A percentile compares a stretch with the other conserved stretches of the same genome.
Evolutionary conservation across 331 rosid species (phyloP).

Genomic region (Malus hybrid): DNA sequence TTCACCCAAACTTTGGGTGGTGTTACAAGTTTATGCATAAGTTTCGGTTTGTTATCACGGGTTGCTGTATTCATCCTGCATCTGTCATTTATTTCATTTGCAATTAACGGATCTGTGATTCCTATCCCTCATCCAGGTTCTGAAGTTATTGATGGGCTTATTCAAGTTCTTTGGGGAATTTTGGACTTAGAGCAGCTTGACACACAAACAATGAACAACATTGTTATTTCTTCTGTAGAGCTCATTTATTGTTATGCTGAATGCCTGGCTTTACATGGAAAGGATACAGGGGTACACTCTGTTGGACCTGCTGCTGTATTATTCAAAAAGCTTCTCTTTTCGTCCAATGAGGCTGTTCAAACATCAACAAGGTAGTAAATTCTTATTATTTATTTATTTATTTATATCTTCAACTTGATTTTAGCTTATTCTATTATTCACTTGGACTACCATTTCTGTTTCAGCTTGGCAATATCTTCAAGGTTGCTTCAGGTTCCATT

Average conservation of each 20-base stretch:
- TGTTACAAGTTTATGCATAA: background rate
- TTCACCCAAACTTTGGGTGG: background rate
- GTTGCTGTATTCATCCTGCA: background rate
- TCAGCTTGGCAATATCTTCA: conserved; percentile 96
- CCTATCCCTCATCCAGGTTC: conserved; percentile 55
- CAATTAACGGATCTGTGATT: conserved; percentile 17
- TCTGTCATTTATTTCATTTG: background rate
- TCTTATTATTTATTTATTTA: no score
- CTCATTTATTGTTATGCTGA: conserved; percentile 98
- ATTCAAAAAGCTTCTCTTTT: conserved; percentile 83
- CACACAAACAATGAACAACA: conserved; percentile 89
- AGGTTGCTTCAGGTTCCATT: conserved; percentile 99
- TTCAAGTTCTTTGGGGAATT: conserved; percentile 97
- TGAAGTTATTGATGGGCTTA: conserved; percentile 86
- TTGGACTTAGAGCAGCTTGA: conserved; percentile 96
- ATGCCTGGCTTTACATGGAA: conserved; percentile 88
- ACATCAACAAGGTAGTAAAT: conserved; percentile 78
- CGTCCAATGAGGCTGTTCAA: conserved; percentile 88
- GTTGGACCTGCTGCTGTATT: conserved; percentile 89
- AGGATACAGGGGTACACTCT: conserved; percentile 60
- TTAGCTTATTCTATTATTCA: conserved; percentile 17
- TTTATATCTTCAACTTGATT: background rate
- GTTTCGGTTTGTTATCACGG: background rate
- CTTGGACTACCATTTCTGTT: conserved; percentile 14
- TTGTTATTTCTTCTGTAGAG: conserved; percentile 94